Conservation (phyloP, 805 yeast genomes). For the Ogataea trehalophila region DNA sequence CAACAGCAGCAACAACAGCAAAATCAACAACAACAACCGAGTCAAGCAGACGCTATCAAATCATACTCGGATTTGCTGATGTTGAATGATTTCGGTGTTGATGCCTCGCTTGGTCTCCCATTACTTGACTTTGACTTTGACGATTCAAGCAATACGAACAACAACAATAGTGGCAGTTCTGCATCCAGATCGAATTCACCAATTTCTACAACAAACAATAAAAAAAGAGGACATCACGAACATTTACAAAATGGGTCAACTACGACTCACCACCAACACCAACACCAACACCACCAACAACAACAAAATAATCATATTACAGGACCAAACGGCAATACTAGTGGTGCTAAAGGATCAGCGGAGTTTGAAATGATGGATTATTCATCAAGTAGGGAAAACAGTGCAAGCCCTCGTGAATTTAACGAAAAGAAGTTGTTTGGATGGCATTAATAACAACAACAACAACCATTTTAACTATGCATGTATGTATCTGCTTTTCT, state of each 20-base stretch:
- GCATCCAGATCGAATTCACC: neutral
- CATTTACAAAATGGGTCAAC: neutral
- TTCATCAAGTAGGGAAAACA: slow-evolving; percentile 5
- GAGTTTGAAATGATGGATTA: slow-evolving; percentile 2
- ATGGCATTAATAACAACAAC: neutral
- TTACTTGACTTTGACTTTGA: slow-evolving; percentile 46
- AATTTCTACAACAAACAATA: neutral
- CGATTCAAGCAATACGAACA: neutral
- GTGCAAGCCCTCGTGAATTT: slow-evolving; percentile 5
- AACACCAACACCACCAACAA: neutral
- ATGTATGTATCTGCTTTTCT: neutral
- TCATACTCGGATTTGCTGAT: slow-evolving; percentile 29
- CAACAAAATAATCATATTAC: neutral
- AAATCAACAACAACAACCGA: slow-evolving; percentile 11
- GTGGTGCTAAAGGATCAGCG: neutral
- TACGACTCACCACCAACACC: neutral
- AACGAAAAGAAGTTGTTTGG: slow-evolving; percentile 1
- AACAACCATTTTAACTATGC: neutral
- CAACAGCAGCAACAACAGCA: slow-evolving; percentile 18
- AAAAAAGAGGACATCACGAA: neutral
- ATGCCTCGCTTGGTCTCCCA: slow-evolving; percentile 74
- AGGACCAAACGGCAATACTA: neutral
- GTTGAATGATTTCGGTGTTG: slow-evolving; percentile 64
- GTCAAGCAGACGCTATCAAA: slow-evolving; percentile 10
- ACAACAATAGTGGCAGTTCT: neutral